Percentiles rank a stretch among this genome's conserved stretches.
Evolutionary conservation across 176 grass and related monocot genomes (phyloP).

Genomic region (Eleusine coracana): DNA sequence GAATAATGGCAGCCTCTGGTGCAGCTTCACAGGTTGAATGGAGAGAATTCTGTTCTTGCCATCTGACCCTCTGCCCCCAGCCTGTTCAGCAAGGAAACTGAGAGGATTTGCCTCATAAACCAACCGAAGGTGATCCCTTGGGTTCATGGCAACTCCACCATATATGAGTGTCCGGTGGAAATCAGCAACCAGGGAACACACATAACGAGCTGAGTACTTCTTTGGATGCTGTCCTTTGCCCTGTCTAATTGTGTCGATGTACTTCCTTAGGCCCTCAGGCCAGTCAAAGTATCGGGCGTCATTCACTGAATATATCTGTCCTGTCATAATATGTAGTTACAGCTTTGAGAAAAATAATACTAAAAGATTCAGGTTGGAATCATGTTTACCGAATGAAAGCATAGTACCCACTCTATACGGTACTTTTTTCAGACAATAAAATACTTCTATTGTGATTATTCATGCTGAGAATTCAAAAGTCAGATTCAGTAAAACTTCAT

Average conservation of each 20-base stretch:
- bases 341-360: conserved; percentile 24
- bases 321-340: conserved; percentile 45
- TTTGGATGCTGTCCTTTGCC: conserved; percentile 88
- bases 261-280: conserved; percentile 83
- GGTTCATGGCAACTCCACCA: conserved; percentile 92
- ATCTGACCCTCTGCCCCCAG: conserved; percentile 83
- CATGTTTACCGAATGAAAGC: conserved; percentile 5
- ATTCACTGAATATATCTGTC: conserved; percentile 97
- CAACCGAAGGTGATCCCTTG: conserved; percentile 89
- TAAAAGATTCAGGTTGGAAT: conserved; percentile 15
- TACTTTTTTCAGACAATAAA: conserved; percentile 27
- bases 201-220: conserved; percentile 91
- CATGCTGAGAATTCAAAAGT: not conserved
- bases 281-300: conserved; percentile 93
- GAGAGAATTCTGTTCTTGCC: conserved; percentile 77
- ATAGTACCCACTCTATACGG: not conserved
- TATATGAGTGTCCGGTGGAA: conserved; percentile 85
- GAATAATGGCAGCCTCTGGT: conserved; percentile 90
- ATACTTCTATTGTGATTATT: not conserved
- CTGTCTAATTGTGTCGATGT: conserved; percentile 91
- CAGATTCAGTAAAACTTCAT: not conserved
- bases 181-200: conserved; percentile 92
- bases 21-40: conserved; percentile 86
- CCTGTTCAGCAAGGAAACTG: conserved; percentile 88
- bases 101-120: conserved; percentile 92